A percentile compares a stretch with the other conserved stretches of the same genome.
phyloP scores from a whole-genome alignment of 2,329 filamentous ascomycete genomes.

The Colletotrichum zoysiae region DNA sequence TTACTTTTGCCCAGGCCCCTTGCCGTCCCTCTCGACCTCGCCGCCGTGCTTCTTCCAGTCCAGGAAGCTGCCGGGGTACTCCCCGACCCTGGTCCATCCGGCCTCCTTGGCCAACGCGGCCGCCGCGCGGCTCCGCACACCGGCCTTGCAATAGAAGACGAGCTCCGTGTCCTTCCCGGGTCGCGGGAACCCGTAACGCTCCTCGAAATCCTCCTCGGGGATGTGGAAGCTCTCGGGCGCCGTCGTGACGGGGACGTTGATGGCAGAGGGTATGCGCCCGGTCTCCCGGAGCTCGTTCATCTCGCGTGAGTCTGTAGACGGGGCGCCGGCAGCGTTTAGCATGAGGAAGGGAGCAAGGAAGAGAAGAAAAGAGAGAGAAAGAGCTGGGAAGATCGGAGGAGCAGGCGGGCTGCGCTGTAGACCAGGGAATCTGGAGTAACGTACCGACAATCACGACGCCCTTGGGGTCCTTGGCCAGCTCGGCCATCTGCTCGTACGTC shows the following conservation, averaged over 20 bases:
- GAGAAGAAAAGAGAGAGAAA: too few relatives aligned
- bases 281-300: constrained; percentile 72
- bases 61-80: constrained; percentile 82
- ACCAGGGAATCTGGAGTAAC: not conserved
- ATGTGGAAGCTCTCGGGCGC: constrained; percentile 86
- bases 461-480: constrained; percentile 11
- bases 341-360: not conserved
- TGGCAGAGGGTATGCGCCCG: constrained; percentile 81
- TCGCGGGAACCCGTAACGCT: constrained; percentile 82
- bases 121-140: constrained; percentile 83
- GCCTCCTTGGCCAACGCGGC: constrained; percentile 81
- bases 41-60: constrained; percentile 87
- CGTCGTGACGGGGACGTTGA: constrained; percentile 85
- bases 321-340: not conserved
- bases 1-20: constrained; percentile 9
- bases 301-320: constrained; percentile 75
- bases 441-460: constrained; percentile 33
- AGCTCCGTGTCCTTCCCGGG: constrained; percentile 69
- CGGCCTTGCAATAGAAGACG: constrained; percentile 94
- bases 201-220: constrained; percentile 81
- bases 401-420: not conserved
- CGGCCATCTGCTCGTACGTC: constrained; percentile 61
- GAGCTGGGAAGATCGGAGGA: not conserved
- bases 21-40: constrained; percentile 57
- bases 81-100: constrained; percentile 79